phyloP scores from a whole-genome alignment of 352 stramenopile genomes.

The Phytophthora meadii region DNA sequence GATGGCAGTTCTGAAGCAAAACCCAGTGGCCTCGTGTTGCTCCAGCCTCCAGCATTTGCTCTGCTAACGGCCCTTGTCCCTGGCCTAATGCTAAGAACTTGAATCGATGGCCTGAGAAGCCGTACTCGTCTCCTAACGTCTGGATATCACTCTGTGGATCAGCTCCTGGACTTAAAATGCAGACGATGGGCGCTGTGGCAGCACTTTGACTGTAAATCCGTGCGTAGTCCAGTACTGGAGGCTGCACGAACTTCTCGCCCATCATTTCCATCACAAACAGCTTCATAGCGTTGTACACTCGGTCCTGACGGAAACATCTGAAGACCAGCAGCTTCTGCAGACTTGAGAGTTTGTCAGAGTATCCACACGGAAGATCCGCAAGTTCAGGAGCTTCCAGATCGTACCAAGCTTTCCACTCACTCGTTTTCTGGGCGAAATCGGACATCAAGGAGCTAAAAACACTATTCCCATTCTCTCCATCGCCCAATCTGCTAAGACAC shows the following conservation, averaged over 20 bases:
- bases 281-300: conserved; percentile 97
- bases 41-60: conserved; percentile 94
- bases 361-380: conserved; percentile 81
- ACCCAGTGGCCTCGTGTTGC: conserved; percentile 91
- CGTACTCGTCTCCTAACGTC: conserved; percentile 90
- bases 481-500: conserved; percentile 68
- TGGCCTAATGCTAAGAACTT: conserved; percentile 95
- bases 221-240: conserved; percentile 93
- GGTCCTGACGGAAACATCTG: conserved; percentile 94
- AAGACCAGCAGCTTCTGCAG: conserved; percentile 94
- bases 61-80: conserved; percentile 93
- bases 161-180: conserved; percentile 94
- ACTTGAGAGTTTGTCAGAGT: conserved; percentile 74
- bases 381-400: conserved; percentile 93
- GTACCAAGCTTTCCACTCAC: conserved; percentile 94
- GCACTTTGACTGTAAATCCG: conserved; percentile 93
- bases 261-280: conserved; percentile 93
- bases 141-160: conserved; percentile 96
- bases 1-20: conserved; percentile 96
- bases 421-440: conserved; percentile 58
- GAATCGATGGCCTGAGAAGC: conserved; percentile 92
- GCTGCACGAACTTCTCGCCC: conserved; percentile 95
- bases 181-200: conserved; percentile 92
- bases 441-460: conserved; percentile 61
- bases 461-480: conserved; percentile 10